Percentiles rank a stretch among this genome's conserved stretches.
phyloP scores from a whole-genome alignment of 2,329 filamentous ascomycete species.

The Neofusicoccum laricinum region DNA sequence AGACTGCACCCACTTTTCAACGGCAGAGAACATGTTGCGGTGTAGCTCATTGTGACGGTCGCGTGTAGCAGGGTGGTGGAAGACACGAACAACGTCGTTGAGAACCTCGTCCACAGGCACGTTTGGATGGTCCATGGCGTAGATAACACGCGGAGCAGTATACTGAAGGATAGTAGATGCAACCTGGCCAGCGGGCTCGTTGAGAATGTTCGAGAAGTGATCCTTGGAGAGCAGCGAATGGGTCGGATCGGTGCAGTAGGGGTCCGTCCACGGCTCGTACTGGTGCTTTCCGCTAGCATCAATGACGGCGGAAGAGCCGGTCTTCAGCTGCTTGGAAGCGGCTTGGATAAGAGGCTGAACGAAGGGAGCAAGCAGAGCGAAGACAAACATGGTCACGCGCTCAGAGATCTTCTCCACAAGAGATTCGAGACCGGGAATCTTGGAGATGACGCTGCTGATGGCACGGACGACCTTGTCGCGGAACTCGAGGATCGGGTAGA shows the following conservation, averaged over 20 bases:
- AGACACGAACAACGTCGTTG: conserved; percentile 74
- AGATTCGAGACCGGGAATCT: conserved; percentile 84
- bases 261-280: conserved; percentile 50
- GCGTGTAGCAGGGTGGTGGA: conserved; percentile 86
- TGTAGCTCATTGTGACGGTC: conserved; percentile 77
- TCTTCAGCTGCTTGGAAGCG: conserved; percentile 79
- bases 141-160: conserved; percentile 79
- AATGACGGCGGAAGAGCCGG: conserved; percentile 72
- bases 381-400: conserved; percentile 84
- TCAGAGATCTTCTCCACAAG: conserved; percentile 94
- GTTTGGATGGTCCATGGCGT: conserved; percentile 86
- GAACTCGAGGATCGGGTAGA: conserved; percentile 93
- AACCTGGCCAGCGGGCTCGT: conserved; percentile 48
- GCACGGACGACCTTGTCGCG: conserved; percentile 88
- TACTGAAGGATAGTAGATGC: conserved; percentile 70
- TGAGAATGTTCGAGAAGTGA: conserved; percentile 51
- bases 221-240: conserved; percentile 53
- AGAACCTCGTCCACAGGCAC: conserved; percentile 81
- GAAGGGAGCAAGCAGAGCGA: conserved; percentile 88
- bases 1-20: conserved; percentile 75
- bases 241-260: conserved; percentile 47
- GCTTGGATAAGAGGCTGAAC: conserved; percentile 86
- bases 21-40: conserved; percentile 81
- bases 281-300: conserved; percentile 50
- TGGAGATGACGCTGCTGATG: conserved; percentile 81